A percentile compares a stretch with the other conserved stretches of the same genome.
These are phyloP conservation scores for Diplodia scrobiculata DNA, from an alignment of 2,329 filamentous ascomycete genomes.

Conservation along the genomic window DNA sequence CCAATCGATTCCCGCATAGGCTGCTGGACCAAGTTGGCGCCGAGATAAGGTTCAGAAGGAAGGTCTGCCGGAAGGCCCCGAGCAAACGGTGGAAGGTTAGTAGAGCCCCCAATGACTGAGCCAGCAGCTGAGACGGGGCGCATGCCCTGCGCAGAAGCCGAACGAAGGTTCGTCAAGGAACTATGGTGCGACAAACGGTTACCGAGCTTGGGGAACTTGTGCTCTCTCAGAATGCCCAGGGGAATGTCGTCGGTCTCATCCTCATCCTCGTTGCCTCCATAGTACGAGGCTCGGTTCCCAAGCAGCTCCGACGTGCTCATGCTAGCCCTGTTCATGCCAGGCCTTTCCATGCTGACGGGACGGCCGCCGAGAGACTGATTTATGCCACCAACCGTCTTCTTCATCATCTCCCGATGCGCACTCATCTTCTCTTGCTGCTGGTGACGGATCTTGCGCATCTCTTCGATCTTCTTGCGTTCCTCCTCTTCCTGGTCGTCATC, in stretches of 20 bases:
- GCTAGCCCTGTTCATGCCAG: conserved; percentile 18
- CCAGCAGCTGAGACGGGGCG: conserved; percentile 20
- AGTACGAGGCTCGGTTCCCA: conserved; percentile 11
- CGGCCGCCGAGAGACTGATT: conserved; percentile 21
- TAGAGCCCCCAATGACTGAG: conserved; percentile 17
- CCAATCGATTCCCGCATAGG: conserved; percentile 43
- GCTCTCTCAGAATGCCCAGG: conserved; percentile 43
- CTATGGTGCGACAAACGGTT: conserved; percentile 22
- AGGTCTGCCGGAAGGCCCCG: conserved; percentile 41
- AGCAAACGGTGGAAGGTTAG: conserved; percentile 42
- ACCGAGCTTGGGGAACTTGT: conserved; percentile 40
- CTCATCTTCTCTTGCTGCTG: conserved; percentile 28
- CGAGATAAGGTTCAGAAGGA: conserved; percentile 37
- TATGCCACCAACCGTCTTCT: conserved; percentile 25
- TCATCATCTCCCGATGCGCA: conserved; percentile 27
- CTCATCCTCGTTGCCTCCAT: conserved; percentile 10
- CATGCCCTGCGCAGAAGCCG: conserved; percentile 21
- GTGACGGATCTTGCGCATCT: conserved; percentile 24
- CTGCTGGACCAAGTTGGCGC: conserved; percentile 41
- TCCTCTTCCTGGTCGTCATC: conserved; percentile 29
- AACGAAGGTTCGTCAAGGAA: conserved; percentile 22
- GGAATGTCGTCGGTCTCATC: conserved; percentile 40
- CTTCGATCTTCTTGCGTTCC: conserved; percentile 29
- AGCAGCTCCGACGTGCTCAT: conserved; percentile 25
- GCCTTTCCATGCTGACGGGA: conserved; percentile 18